Evolutionary conservation across 768 basidiomycete species (phyloP), one percentile per base, ranked within the genome.

Genomic region (Hericium rajendrae): DNA sequence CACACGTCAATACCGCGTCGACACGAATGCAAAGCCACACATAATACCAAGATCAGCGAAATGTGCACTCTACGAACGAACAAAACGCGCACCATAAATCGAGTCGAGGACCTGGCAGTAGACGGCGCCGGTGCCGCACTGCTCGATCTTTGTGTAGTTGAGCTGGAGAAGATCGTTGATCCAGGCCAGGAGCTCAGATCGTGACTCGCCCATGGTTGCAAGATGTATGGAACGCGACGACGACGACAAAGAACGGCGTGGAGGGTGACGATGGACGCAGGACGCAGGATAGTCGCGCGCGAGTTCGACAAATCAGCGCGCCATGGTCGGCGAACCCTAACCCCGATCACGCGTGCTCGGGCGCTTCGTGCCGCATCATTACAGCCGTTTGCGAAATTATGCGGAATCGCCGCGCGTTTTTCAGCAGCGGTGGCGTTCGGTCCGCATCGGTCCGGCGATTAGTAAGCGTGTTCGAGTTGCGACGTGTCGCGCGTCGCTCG

Each of bases 101-200:
- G 91, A 93, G 76, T 98, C 97, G 60, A 98, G 73, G 68, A 98
- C 78, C 72, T 98, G 97, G 68, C 92, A 94, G 71, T 97, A 97
- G 32, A 91, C 93, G 2, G 83, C 93, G 51, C 95, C 95, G 0
- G 85, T 82, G 15, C 92, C 92, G 67, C 89, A 92, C 70, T 94
- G 90, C 72, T 94, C 91, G 61, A 97, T 74, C 72, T 95, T 98
- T 12, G 88, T 91, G 74, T 94, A 92, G 75, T 86, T 88, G 65
- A 91, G 76, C 70, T 91, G 86, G 1, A 97, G 80, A 22, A 99
- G 84, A 46, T 94, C 90, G 72, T 99, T 98, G 65, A 97, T 75
- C 97, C 97, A 99, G 48, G 79, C 79, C 15, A 99, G 67, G 22
- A 99, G 79, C 67, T 99, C 97, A 37, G 88, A 86, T 71, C 90